Conservation (phyloP, 306 rosid genomes). For the Pachyrhizus erosus region DNA sequence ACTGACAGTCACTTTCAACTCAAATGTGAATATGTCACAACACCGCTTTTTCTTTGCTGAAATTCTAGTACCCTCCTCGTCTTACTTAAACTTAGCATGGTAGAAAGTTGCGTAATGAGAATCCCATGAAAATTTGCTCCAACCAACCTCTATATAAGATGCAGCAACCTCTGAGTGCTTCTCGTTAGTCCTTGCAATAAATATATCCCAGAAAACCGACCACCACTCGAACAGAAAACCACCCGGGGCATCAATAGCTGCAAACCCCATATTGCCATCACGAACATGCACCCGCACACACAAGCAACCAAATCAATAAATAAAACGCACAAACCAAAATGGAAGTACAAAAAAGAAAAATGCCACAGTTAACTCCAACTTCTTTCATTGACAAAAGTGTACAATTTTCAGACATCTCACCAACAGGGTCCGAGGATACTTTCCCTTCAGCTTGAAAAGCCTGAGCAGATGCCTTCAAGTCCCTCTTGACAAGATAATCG, state of each 20-base stretch:
- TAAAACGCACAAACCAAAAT: slow-evolving; percentile 18
- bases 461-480: slow-evolving; percentile 96
- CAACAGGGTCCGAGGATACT: slow-evolving; percentile 99
- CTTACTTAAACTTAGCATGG: slow-evolving; percentile 29
- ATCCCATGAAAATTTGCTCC: neutral
- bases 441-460: slow-evolving; percentile 98
- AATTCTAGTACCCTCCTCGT: slow-evolving; percentile 21
- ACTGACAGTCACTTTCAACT: neutral
- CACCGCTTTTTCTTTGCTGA: slow-evolving; percentile 7
- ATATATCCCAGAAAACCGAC: slow-evolving; percentile 99
- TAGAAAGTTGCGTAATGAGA: neutral
- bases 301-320: slow-evolving; percentile 19
- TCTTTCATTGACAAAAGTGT: slow-evolving; percentile 2
- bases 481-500: slow-evolving; percentile 94
- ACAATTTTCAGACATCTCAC: slow-evolving; percentile 58
- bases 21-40: neutral
- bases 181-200: slow-evolving; percentile 98
- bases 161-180: slow-evolving; percentile 99
- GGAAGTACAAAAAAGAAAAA: neutral
- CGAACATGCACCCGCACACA: neutral
- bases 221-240: slow-evolving; percentile 99
- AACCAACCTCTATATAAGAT: slow-evolving; percentile 94
- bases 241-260: slow-evolving; percentile 99
- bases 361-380: slow-evolving; percentile 9
- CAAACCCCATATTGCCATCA: slow-evolving; percentile 43